Evolutionary conservation across 345 rosid species (phyloP).

Genomic region (Hibiscus tridactylites): DNA sequence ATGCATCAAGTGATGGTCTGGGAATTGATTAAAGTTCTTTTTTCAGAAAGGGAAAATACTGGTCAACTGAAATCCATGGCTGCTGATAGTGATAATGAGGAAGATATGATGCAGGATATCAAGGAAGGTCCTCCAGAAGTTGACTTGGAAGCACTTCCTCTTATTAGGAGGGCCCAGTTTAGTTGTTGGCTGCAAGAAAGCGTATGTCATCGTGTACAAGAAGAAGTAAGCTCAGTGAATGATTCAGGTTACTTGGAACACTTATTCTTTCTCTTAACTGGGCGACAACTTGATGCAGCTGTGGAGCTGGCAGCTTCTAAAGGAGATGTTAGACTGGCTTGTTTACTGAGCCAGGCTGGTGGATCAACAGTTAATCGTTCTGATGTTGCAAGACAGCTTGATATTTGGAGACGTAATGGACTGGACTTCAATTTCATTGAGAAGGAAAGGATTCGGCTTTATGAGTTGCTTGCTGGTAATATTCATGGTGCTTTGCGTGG

Average conservation of each 20-base stretch:
- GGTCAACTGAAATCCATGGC: conserved; percentile 45
- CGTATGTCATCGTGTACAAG: conserved; percentile 88
- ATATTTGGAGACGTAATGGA: conserved; percentile 79
- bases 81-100: conserved; percentile 50
- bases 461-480: conserved; percentile 89
- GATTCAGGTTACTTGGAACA: conserved; percentile 74
- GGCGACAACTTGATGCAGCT: conserved; percentile 76
- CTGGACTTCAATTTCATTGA: conserved; percentile 86
- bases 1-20: conserved; percentile 92
- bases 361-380: conserved; percentile 72
- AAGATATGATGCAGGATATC: conserved; percentile 81
- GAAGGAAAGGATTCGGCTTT: conserved; percentile 65
- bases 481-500: conserved; percentile 55
- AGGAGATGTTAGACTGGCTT: conserved; percentile 95
- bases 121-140: conserved; percentile 60
- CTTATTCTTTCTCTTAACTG: conserved; percentile 76
- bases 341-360: conserved; percentile 94
- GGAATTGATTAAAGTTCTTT: conserved; percentile 93
- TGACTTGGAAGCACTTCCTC: conserved; percentile 67
- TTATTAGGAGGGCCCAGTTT: conserved; percentile 89
- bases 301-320: conserved; percentile 78
- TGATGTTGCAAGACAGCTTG: conserved; percentile 66
- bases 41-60: conserved; percentile 58
- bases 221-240: conserved; percentile 64
- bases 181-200: conserved; percentile 91